These are phyloP conservation scores for Chaetomium strumarium DNA, from an alignment of 2,329 filamentous ascomycete species.

Conservation along the genomic window DNA sequence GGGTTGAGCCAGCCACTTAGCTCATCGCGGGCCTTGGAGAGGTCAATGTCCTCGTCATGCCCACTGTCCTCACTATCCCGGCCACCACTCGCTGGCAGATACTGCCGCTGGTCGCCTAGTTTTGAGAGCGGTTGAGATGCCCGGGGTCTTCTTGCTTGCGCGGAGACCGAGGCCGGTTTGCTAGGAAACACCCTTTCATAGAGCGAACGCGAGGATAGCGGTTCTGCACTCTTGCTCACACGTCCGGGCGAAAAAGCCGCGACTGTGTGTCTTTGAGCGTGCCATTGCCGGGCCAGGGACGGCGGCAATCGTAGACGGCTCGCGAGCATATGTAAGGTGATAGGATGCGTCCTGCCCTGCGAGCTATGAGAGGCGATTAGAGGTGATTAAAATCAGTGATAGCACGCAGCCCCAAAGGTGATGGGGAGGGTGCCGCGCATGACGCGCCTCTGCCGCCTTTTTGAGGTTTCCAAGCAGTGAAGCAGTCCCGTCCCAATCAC, in stretches of 20 bases:
- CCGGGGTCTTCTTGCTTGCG: neutral
- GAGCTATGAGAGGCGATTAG: neutral
- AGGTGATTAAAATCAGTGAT: too few relatives aligned
- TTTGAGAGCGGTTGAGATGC: neutral
- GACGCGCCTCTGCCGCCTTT: too few relatives aligned
- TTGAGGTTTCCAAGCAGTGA: neutral
- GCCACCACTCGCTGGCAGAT: neutral
- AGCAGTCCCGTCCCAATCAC: neutral
- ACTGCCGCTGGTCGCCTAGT: neutral
- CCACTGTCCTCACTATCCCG: neutral
- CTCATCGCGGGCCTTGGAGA: slow-evolving; percentile 6
- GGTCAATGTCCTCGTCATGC: neutral
- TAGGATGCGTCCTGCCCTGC: neutral
- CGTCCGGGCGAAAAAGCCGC: neutral
- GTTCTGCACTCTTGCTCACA: neutral
- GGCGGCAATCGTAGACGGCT: slow-evolving; percentile 10
- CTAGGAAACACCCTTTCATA: slow-evolving; percentile 9
- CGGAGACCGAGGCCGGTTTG: neutral
- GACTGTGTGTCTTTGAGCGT: neutral
- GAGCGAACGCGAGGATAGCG: neutral
- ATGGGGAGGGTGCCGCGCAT: too few relatives aligned
- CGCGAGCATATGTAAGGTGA: slow-evolving; percentile 7
- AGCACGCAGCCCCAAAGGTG: too few relatives aligned
- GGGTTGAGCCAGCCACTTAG: slow-evolving; percentile 12
- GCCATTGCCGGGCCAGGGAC: slow-evolving; percentile 4